Conservation (phyloP, 129 eudicot species). For the Ambrosia artemisiifolia region DNA sequence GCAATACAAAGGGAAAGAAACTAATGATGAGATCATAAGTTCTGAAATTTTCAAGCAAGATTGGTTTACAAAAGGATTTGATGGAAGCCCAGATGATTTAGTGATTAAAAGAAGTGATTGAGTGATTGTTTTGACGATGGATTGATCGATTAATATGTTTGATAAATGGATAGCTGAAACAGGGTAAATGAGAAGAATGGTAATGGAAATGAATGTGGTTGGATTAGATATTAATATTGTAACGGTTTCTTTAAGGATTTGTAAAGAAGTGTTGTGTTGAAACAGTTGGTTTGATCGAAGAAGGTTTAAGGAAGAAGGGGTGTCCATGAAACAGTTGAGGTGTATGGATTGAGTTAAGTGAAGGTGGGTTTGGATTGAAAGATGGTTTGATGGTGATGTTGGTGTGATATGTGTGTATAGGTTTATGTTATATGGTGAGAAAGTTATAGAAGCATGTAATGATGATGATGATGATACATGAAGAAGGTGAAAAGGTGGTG, state of each 20-base stretch:
- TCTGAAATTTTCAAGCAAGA: slow-evolving; percentile 62
- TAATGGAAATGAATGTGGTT: slow-evolving; percentile 46
- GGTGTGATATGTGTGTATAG: background rate
- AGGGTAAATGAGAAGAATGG: slow-evolving; percentile 60
- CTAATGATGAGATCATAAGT: slow-evolving; percentile 38
- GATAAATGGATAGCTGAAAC: slow-evolving; percentile 58
- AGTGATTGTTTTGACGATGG: slow-evolving; percentile 40
- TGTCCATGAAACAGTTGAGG: background rate
- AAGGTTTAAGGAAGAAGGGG: background rate
- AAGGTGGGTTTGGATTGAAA: background rate
- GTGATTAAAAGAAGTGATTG: slow-evolving; percentile 48
- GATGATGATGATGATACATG: background rate
- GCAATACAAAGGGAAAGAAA: slow-evolving; percentile 63
- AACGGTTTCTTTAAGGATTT: slow-evolving; percentile 61
- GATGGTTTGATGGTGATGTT: background rate
- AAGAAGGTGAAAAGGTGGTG: slow-evolving; percentile 28
- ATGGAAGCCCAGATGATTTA: slow-evolving; percentile 62
- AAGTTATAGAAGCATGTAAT: slow-evolving; percentile 7
- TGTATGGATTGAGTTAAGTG: background rate
- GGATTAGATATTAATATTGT: slow-evolving; percentile 55
- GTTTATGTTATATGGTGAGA: background rate
- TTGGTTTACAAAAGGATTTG: slow-evolving; percentile 53
- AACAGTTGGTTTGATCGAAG: slow-evolving; percentile 29
- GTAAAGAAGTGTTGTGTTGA: slow-evolving; percentile 46
- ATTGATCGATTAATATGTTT: slow-evolving; percentile 54